Base-by-base conservation (phyloP, 1,139 yeast species). In the Taphrina populina region DNA sequence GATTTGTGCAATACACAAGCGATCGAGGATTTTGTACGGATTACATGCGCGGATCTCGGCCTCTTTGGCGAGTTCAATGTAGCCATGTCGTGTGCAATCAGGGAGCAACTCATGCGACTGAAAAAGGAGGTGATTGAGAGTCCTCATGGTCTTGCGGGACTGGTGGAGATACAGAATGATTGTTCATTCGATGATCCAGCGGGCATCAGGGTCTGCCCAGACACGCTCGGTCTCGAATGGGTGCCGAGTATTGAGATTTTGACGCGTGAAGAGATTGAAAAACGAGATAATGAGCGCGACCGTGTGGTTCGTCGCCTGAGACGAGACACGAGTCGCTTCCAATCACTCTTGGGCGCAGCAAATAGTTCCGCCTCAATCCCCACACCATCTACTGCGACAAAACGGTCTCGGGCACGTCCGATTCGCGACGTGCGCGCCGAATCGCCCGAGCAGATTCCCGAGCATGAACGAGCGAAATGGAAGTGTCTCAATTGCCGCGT, bases 281-380 rank as follows among this genome's bases (percentile, higher is more conserved):
- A 86, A 71, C 79, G 97, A 61, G 97, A 92, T 67, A 88, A 90
- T 62, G 98, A 94, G 70, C 82, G 95, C 66, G 96, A 90, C 63
- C 79, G 98, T 69, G 88, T 86, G 66, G 78, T 88, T 60, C 80
- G 98, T 69, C 81, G 98, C 67, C 76, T 88, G 66, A 90, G 94
- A 73, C 81, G 98, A 69, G 98, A 94, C 68, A 82, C 88, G 23
- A 80, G 85, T 76, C 76, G 83, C 63, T 76, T 82, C 32, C 39
- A 37, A 29, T 21, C 84, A 74, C 29, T 58, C 47, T 11, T 35
- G 40, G 21, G 59, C 33, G 19, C 57, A 23, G 24, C 26, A 35
- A 23, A 49, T 40, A 51, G 24, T 51, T 15, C 47, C 19, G 19
- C 56, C 33, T n/a, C 46, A 15, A 13, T 29, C 29, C 37, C 47